Base-by-base conservation (phyloP, 169 alveolate species). In the Fabrea salina region DNA sequence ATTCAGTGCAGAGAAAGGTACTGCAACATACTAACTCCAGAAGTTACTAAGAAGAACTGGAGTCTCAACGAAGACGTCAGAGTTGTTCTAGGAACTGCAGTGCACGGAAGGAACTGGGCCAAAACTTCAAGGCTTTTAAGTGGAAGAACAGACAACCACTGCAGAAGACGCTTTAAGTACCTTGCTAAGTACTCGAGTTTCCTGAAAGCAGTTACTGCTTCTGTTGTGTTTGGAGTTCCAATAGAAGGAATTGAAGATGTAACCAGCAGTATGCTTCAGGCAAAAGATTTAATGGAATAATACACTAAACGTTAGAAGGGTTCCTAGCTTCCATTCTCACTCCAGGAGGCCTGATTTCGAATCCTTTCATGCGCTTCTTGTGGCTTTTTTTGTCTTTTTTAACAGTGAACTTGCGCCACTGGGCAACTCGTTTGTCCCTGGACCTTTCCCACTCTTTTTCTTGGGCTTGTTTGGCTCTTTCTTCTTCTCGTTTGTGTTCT, bases 1-100 rank as follows among this genome's bases (percentile, higher is more conserved):
- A 80, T 88, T 54, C 90, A 88, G 68, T 88, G 94, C 58, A 53
- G 94, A 58, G 94, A 88, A 77, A 84, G 94, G 59, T 88, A 86
- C 75, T 85, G 91, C 59, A 88, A 88, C 78, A 81, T 88, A 0
- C 75, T 88, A 44, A 85, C 80, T 40, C 94, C 94, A 13, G 66
- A 79, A 33, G 44, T 88, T 86, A 88, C 64, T 84, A 67, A 53
- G 5, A 71, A n/a, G 77, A 59, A 54, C 58, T 88, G 33, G 13
- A 79, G 43, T 64, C 25, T 7, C 11, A n/a, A 13, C 1, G 74
- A 61, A 61, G 74, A 61, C 32, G 25, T 61, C 8, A 61, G 68
- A 51, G 58, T 84, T 33, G 68, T 85, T 67, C 61, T 72, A 35
- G 53, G 66, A 66, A 16, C 49, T 13, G 16, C n/a, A 16, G 16